Evolutionary conservation across 768 basidiomycete species (phyloP), one percentile per base, ranked within the genome.

Genomic region (Lactarius pseudohatsudake): DNA sequence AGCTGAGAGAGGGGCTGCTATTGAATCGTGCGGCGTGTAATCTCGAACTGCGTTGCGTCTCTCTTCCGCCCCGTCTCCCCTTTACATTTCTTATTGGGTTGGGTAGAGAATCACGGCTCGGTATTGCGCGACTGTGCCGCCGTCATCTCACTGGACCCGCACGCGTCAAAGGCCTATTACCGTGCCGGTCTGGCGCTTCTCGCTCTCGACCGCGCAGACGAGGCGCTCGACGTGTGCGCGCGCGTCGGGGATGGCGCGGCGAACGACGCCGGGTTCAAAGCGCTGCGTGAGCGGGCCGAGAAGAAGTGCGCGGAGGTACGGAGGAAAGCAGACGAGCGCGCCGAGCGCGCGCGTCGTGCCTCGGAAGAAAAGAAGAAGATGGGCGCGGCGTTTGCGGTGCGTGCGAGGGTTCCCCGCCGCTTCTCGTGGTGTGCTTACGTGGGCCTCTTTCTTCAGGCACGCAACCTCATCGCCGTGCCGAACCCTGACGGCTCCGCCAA

Each of bases 1-100:
- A 71, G 16, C 72, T 93, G 11, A 79, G 79, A 55, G 89, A 90
- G 69, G 87, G 87, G 0, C 79, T 99, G 26, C 79, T 92, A 54
- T 87, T 88, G 74, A 99, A 99, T 76, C 85, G 96, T 50, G 94
- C 96, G 5, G 96, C 94, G 8, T 96, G 93, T 69, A 96, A 98
- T 74, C 82, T 98, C 20, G 92, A 93, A 74, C 82, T 96, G 22
- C 79, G 94, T 94, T 50, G 70, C 72, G 89, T 64, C 16, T 43
- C 4, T 28, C 59, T 36, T 32, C 58, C 10, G 34, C n/a, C n/a
- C 45, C 45, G 13, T 57, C 57, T 38, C 26, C 47, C 6, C 32
- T n/a, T 43, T 50, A 55, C 45, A 32, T 36, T 32, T 13, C 38
- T 20, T 20, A 28, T 38, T 36, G 18, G 16, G 10, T 53, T 30